Base-by-base conservation (phyloP, 2,329 filamentous ascomycete species). In the Pseudogymnoascus destructans region DNA sequence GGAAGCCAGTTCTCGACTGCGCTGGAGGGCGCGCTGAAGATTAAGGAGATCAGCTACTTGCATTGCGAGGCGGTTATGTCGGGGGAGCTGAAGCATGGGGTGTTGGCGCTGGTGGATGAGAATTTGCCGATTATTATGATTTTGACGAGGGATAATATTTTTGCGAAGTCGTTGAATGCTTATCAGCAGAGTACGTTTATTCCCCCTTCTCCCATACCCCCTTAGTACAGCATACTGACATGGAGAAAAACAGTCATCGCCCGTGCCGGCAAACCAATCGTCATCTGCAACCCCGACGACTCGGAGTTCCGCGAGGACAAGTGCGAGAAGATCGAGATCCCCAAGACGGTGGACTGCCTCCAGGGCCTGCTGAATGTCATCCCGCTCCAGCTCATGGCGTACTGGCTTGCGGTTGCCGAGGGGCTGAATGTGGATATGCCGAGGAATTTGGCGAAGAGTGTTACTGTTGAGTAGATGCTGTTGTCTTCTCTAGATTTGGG, bases 41-140 rank as follows among this genome's bases (percentile, higher is more conserved):
- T 98, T 75, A 98, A 98, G 82, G 93, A 98, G 77, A 98, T 98
- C 69, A 97, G 92, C 15, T 98, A 98, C 75, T 87, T 98, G 61
- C 93, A 98, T 75, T 98, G 93, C 74, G 93, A 98, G 77, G 93
- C 93, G 67, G 93, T 98, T 78, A 98, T 98, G 93, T 97, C 93
- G 64, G 93, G 93, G 74, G 93, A 98, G 77, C 82, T 98, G 68
- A 98, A 98, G 83, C 93, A 98, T 74, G 93, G 93, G 79, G 93
- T 98, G 57, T 79, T 98, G 70, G 93, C 93, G 57, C 81, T 98
- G 63, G 93, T 98, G 61, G 93, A 98, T 69, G 93, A 98, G 81
- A 92, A 95, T 75, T 83, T 98, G 35, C 93, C 93, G 62, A 98
- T 98, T 73, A 95, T 98, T 74, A 98, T 98, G 93, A 97, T 98